Percentiles rank a stretch among this genome's conserved stretches.
Evolutionary conservation across 2,329 filamentous ascomycete species (phyloP).

Genomic region (Epichloe amarillans): DNA sequence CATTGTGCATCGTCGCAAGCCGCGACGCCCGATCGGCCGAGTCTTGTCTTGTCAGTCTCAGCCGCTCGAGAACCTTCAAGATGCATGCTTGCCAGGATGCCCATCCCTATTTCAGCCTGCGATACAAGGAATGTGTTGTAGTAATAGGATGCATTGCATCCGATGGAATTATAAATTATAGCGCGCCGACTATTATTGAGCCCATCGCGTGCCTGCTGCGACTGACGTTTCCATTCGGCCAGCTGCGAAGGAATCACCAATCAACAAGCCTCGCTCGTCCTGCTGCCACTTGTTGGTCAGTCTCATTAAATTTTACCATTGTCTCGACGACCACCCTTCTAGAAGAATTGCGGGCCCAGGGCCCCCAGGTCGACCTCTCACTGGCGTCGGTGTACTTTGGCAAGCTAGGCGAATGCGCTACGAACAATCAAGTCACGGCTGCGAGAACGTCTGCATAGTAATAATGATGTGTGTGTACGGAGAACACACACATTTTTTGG

Average conservation of each 20-base stretch:
- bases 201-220: too few species aligned
- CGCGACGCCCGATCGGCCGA: constrained; percentile 6
- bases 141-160: too few species aligned
- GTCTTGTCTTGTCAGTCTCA: neutral
- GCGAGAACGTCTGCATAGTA: constrained; percentile 1
- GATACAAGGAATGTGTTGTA: neutral
- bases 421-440: constrained; percentile 6
- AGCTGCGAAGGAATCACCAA: too few species aligned
- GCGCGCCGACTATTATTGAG: too few species aligned
- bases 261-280: too few species aligned
- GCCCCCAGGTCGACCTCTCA: constrained; percentile 8
- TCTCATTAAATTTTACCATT: neutral
- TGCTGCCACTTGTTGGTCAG: too few species aligned
- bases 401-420: neutral
- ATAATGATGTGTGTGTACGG: too few species aligned
- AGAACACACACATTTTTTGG: neutral
- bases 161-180: too few species aligned
- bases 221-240: too few species aligned
- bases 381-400: too few species aligned
- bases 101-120: neutral
- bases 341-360: constrained; percentile 16
- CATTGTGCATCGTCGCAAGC: constrained; percentile 3
- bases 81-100: neutral
- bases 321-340: constrained; percentile 12
- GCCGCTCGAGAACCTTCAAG: neutral